A percentile compares a stretch with the other conserved stretches of the same genome.
phyloP scores from a whole-genome alignment of 139 green algal genomes.

The Micractinium sp. region DNA sequence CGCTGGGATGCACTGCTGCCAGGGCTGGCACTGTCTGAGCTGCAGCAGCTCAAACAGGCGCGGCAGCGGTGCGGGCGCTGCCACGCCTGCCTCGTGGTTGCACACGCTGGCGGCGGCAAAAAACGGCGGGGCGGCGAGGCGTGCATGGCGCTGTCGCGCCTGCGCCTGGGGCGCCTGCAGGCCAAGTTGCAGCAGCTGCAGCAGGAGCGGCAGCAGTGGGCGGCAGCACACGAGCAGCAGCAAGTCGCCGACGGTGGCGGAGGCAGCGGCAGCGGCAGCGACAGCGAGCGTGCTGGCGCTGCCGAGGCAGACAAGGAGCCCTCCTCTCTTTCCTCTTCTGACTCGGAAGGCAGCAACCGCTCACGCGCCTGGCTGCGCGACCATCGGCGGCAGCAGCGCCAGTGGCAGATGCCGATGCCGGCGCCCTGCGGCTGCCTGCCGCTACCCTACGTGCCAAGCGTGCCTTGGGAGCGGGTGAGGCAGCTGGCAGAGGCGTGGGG shows the following conservation, averaged over 20 bases:
- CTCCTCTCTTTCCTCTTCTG: background rate
- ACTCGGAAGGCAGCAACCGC: conserved; percentile 19
- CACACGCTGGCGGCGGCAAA: background rate
- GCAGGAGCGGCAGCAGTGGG: conserved; percentile 10
- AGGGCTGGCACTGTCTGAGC: background rate
- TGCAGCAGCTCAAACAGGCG: background rate
- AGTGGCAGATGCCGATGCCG: conserved; percentile 18
- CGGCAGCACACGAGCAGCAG: background rate
- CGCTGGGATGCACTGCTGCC: conserved; percentile 35
- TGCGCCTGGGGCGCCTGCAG: background rate
- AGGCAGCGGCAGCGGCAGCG: background rate
- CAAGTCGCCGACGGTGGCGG: background rate
- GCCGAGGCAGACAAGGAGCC: background rate
- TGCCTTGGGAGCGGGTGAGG: background rate
- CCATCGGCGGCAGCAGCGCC: conserved; percentile 3
- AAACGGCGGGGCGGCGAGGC: background rate
- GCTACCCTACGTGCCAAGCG: background rate
- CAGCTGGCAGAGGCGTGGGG: background rate
- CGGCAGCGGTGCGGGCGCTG: conserved; percentile 15
- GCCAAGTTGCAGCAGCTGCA: background rate
- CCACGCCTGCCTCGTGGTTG: conserved; percentile 1
- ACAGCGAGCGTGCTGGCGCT: background rate
- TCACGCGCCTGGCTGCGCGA: conserved; percentile 9
- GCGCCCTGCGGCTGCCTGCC: conserved; percentile 22
- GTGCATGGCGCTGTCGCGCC: conserved; percentile 14